phyloP scores from a whole-genome alignment of 2,329 filamentous ascomycete genomes.

The Colletotrichum musicola region DNA sequence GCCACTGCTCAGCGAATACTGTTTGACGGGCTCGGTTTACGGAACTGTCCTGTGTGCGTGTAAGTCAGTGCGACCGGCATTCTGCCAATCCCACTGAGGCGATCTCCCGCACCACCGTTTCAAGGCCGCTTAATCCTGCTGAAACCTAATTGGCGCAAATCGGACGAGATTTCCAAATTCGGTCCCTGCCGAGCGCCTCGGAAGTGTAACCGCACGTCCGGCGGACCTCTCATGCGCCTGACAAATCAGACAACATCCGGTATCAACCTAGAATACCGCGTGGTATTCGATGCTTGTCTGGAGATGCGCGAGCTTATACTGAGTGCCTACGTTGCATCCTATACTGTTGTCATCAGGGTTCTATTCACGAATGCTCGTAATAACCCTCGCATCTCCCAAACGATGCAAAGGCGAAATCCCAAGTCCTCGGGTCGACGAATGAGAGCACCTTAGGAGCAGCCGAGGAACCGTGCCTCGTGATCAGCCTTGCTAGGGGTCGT shows the following conservation, averaged over 20 bases:
- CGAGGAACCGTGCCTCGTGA: background rate
- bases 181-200: background rate
- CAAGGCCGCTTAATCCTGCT: constrained; percentile 46
- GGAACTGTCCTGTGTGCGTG: background rate
- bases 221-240: background rate
- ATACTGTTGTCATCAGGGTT: too few relatives aligned
- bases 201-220: background rate
- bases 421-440: background rate
- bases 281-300: background rate
- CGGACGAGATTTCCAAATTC: background rate
- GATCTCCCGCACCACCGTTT: constrained; percentile 46
- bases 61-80: constrained; percentile 1
- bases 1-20: too few relatives aligned
- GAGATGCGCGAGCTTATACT: too few relatives aligned
- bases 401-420: background rate
- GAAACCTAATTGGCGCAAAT: constrained; percentile 48
- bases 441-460: background rate
- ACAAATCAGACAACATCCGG: background rate
- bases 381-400: background rate
- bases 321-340: too few relatives aligned
- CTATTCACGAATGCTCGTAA: background rate
- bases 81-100: background rate
- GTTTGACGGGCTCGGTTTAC: background rate
- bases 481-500: background rate
- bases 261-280: background rate